Evolutionary conservation across 805 yeast species (phyloP).

Genomic region (Ogataea nitratoaversa): DNA sequence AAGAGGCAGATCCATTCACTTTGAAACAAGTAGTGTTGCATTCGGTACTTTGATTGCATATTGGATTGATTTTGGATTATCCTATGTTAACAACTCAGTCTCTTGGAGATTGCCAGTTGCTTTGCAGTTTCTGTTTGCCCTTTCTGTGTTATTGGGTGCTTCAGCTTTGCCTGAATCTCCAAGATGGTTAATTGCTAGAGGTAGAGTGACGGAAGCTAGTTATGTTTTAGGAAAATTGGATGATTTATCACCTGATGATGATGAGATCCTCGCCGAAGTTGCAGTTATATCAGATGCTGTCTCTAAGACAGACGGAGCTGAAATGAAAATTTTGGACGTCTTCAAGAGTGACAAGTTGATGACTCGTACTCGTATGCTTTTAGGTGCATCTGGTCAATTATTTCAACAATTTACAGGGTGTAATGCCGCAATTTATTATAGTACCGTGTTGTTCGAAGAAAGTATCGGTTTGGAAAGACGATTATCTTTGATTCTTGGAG

Average conservation of each 20-base stretch:
- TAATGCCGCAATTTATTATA: slow-evolving; percentile 65
- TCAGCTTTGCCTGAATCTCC: slow-evolving; percentile 58
- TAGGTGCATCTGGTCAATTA: slow-evolving; percentile 64
- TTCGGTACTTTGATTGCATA: slow-evolving; percentile 70
- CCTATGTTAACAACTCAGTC: slow-evolving; percentile 44
- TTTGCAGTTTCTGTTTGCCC: slow-evolving; percentile 57
- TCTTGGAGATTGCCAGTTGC: slow-evolving; percentile 78
- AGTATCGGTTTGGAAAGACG: slow-evolving; percentile 48
- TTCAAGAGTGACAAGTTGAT: slow-evolving; percentile 46
- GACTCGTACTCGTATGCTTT: slow-evolving; percentile 54
- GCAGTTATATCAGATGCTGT: slow-evolving; percentile 30
- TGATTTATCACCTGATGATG: slow-evolving; percentile 30
- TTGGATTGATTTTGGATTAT: slow-evolving; percentile 67
- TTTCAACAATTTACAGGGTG: slow-evolving; percentile 71
- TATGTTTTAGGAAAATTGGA: slow-evolving; percentile 41
- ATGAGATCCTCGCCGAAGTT: slow-evolving; percentile 29
- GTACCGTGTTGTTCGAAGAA: slow-evolving; percentile 51
- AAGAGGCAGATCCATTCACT: slow-evolving; percentile 61
- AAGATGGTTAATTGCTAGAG: slow-evolving; percentile 60
- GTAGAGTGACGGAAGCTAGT: slow-evolving; percentile 49
- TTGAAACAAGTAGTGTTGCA: slow-evolving; percentile 66
- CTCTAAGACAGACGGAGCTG: slow-evolving; percentile 27
- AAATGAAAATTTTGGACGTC: slow-evolving; percentile 39
- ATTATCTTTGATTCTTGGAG: slow-evolving; percentile 58
- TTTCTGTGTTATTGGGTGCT: slow-evolving; percentile 34